These are phyloP conservation scores for Zoysia matrella DNA, from an alignment of 202 grass and related monocot genomes.

Conservation along the genomic window DNA sequence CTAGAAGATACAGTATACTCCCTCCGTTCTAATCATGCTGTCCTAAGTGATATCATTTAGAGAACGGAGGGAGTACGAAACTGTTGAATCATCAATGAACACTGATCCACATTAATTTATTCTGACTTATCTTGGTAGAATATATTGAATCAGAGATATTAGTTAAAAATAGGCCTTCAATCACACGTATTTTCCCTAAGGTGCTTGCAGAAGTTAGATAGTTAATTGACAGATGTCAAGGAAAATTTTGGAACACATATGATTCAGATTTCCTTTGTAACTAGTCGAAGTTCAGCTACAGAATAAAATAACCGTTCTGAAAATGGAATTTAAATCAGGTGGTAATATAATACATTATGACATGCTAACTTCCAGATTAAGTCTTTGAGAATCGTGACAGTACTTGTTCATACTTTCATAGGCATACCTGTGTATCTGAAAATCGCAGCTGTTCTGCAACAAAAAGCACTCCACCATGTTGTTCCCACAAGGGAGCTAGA, in stretches of 20 bases:
- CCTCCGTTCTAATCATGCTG: too few relatives aligned
- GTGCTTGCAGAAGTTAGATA: neutral
- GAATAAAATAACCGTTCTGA: neutral
- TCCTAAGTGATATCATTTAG: neutral
- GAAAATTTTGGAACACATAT: neutral
- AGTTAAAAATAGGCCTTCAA: neutral
- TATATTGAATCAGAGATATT: neutral
- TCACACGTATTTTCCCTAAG: neutral
- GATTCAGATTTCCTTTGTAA: neutral
- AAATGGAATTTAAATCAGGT: neutral
- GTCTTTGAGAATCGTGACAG: neutral
- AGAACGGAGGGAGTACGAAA: neutral
- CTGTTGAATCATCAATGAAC: neutral
- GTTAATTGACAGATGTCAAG: neutral
- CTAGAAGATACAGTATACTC: neutral
- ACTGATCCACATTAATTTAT: neutral
- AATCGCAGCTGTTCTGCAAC: slow-evolving; percentile 78
- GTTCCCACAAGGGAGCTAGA: slow-evolving; percentile 34
- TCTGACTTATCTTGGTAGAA: neutral
- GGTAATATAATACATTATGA: neutral
- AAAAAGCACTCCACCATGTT: slow-evolving; percentile 53
- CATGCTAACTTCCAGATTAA: neutral
- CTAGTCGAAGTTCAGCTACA: neutral
- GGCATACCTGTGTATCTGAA: slow-evolving; percentile 86
- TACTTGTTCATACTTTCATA: neutral